Evolutionary conservation across 1,284 basidiomycete species (phyloP).

Genomic region (Pseudozyma tsukubaensis): DNA sequence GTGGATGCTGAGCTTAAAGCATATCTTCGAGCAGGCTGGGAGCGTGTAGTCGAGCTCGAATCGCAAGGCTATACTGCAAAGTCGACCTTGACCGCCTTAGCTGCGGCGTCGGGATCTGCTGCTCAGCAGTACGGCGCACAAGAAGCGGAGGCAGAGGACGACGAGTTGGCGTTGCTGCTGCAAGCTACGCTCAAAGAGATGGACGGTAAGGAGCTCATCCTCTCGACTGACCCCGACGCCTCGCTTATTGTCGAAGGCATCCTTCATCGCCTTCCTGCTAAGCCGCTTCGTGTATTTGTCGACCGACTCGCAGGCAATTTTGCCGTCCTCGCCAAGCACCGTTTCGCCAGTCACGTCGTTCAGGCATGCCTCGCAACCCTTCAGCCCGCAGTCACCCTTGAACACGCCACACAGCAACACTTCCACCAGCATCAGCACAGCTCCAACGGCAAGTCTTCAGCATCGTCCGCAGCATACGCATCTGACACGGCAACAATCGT

Average conservation of each 20-base stretch:
- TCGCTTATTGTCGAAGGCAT: slow-evolving; percentile 64
- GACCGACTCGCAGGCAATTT: slow-evolving; percentile 62
- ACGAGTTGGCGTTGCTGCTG: slow-evolving; percentile 58
- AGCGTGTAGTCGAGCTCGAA: slow-evolving; percentile 43
- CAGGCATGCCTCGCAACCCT: slow-evolving; percentile 52
- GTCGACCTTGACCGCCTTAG: slow-evolving; percentile 24
- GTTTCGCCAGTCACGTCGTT: slow-evolving; percentile 66
- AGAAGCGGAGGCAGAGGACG: slow-evolving; percentile 27
- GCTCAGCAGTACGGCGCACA: slow-evolving; percentile 13
- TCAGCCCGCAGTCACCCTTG: slow-evolving; percentile 43
- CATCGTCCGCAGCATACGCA: slow-evolving; percentile 24
- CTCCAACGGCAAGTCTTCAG: slow-evolving; percentile 11
- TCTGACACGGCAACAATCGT: slow-evolving; percentile 42
- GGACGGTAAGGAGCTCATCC: slow-evolving; percentile 60
- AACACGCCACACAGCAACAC: slow-evolving; percentile 27
- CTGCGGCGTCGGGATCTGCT: slow-evolving; percentile 6
- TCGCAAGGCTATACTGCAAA: slow-evolving; percentile 30
- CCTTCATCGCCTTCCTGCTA: slow-evolving; percentile 45
- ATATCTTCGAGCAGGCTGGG: slow-evolving; percentile 52
- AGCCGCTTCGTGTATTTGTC: slow-evolving; percentile 61
- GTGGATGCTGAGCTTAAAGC: slow-evolving; percentile 63
- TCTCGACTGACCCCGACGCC: slow-evolving; percentile 65
- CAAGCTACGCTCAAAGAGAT: slow-evolving; percentile 64
- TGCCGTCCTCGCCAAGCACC: slow-evolving; percentile 51
- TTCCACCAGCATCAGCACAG: slow-evolving; percentile 17